Conservation (phyloP, 768 basidiomycete genomes). For the Rhodosporidiobolus sp. region DNA sequence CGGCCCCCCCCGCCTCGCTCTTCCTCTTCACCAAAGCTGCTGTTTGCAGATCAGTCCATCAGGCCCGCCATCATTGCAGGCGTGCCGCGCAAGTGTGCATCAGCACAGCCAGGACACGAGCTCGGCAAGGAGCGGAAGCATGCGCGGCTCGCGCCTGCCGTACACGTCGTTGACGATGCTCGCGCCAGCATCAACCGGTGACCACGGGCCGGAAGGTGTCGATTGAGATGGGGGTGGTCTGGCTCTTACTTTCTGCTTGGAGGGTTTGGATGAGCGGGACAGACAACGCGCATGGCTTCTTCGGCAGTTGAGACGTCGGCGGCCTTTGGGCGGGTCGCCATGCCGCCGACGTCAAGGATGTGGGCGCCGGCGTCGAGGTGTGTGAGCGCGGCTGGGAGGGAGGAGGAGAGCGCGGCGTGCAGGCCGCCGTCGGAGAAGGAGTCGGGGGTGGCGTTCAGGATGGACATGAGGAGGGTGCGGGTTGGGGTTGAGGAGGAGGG, state of each 20-base stretch:
- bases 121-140: constrained; percentile 52
- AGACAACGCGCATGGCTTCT: constrained; percentile 68
- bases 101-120: constrained; percentile 68
- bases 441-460: constrained; percentile 88
- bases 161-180: constrained; percentile 92
- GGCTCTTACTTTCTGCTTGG: constrained; percentile 41
- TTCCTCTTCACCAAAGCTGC: constrained; percentile 64
- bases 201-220: constrained; percentile 87
- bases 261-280: constrained; percentile 67
- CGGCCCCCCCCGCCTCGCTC: no score
- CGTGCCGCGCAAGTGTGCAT: constrained; percentile 94
- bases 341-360: constrained; percentile 89
- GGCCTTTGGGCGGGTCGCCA: constrained; percentile 83
- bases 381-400: constrained; percentile 50
- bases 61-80: constrained; percentile 67
- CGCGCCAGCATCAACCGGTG: constrained; percentile 74
- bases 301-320: constrained; percentile 64
- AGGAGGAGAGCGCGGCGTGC: constrained; percentile 56
- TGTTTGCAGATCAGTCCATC: constrained; percentile 52
- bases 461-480: constrained; percentile 75
- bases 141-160: constrained; percentile 57
- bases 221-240: constrained; percentile 66
- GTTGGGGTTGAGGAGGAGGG: constrained; percentile 32
- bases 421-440: constrained; percentile 86
- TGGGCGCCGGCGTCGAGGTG: constrained; percentile 57